Base-by-base conservation (phyloP, 2,329 filamentous ascomycete species). In the Pezicula rhizophila region DNA sequence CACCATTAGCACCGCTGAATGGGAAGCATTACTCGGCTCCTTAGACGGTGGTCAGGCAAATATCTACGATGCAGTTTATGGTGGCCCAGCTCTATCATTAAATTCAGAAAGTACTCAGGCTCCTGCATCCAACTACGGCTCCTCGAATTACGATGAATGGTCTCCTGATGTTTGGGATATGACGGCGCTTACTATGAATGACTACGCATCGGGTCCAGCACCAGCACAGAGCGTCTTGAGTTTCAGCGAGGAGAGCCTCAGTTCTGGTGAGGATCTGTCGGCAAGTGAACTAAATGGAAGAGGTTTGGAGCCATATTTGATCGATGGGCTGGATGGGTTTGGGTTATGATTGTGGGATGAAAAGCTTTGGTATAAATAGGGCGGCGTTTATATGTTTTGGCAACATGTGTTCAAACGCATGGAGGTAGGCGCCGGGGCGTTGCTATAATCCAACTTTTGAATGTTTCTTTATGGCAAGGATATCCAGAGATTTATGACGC, bases 1-100 rank as follows among this genome's bases (percentile, higher is more conserved):
- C 3, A 69, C 68, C 14, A 75, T 84, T 11, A 82, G 82, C 1
- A 70, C 82, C 8, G 74, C 81, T 0, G 88, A 93, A 58, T 95
- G 89, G 90, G 89, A 95, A 65, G 81, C 84, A 2, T 75, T 95
- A 0, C 75, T 95, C 2, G 84, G 85, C 4, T 85, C 84, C 18
- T 82, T 95, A 64, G 89, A 95, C 58, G 83, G 83, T 33, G 88
- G 88, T 1, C 78, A 85, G 55, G 80, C 84, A 47, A 95, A 92
- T 61, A 85, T 95, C n/a, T 93, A 89, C 66, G 85, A 89, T 61
- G 84, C 84, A 37, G 89, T 89, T 48, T 90, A 90, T 57, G 87
- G 86, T 34, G 85, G 85, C 0, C 75, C 74, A 73, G 41, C 67
- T 71, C 52, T 59, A 3, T 56, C 50, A 18, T 42, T 62, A 11